Percentiles rank a stretch among this genome's conserved stretches.
Evolutionary conservation across 108 stramenopile genomes (phyloP).

Genomic region (Bacterosira constricta): DNA sequence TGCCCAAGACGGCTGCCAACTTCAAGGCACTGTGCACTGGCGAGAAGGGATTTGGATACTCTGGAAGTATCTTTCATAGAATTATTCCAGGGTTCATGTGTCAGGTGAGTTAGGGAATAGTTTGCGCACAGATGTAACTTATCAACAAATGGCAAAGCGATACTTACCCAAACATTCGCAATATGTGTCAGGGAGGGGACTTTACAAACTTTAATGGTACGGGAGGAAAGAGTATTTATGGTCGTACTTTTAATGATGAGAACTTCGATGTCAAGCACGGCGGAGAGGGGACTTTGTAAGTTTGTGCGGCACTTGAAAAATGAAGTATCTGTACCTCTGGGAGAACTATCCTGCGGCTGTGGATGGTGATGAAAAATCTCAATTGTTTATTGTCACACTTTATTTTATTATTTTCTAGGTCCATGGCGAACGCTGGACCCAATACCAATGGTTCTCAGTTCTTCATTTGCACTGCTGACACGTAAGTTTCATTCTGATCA

Average conservation of each 20-base stretch:
- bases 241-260: slow-evolving; percentile 78
- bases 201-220: slow-evolving; percentile 88
- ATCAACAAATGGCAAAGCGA: neutral
- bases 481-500: slow-evolving; percentile 24
- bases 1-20: slow-evolving; percentile 92
- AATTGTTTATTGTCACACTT: too few relatives aligned
- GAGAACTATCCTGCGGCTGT: too few relatives aligned
- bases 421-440: slow-evolving; percentile 87
- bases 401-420: too few relatives aligned
- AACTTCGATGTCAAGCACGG: slow-evolving; percentile 89
- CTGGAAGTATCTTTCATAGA: slow-evolving; percentile 87
- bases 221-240: slow-evolving; percentile 91
- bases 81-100: slow-evolving; percentile 87
- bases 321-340: too few relatives aligned
- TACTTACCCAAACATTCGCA: neutral
- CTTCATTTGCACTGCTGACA: slow-evolving; percentile 95
- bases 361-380: neutral
- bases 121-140: neutral
- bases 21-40: slow-evolving; percentile 88
- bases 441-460: slow-evolving; percentile 96
- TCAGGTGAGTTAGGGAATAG: too few relatives aligned
- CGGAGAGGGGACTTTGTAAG: slow-evolving; percentile 63
- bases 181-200: slow-evolving; percentile 81
- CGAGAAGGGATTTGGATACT: slow-evolving; percentile 88
- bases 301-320: too few relatives aligned